phyloP scores from a whole-genome alignment of 495 filamentous ascomycete species.

The Hypoxylon rickii region DNA sequence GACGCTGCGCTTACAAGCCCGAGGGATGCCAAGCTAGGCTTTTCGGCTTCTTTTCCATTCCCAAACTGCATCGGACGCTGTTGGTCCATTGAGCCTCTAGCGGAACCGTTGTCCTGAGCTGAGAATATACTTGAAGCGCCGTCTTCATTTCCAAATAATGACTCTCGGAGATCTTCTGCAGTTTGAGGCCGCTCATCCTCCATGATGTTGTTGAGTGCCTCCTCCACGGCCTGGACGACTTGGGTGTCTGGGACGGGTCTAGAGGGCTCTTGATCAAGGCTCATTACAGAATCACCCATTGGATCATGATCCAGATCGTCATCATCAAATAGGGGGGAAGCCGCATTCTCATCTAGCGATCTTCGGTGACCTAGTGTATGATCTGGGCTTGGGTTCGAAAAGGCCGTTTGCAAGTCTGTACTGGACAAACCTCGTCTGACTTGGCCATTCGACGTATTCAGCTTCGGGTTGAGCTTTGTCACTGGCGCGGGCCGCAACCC shows the following conservation, averaged over 20 bases:
- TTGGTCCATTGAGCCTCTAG: constrained; percentile 63
- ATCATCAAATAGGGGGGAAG: constrained; percentile 57
- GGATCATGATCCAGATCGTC: constrained; percentile 57
- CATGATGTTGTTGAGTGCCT: constrained; percentile 92
- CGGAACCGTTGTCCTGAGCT: constrained; percentile 47
- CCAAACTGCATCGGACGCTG: constrained; percentile 32
- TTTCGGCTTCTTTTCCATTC: constrained; percentile 59
- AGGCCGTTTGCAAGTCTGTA: constrained; percentile 45
- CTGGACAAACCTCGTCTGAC: constrained; percentile 50
- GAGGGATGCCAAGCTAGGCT: constrained; percentile 86
- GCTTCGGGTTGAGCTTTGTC: constrained; percentile 43
- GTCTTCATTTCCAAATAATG: constrained; percentile 58
- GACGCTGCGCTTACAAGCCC: constrained; percentile 83
- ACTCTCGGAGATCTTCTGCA: constrained; percentile 64
- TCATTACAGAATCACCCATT: constrained; percentile 57
- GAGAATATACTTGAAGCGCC: constrained; percentile 55
- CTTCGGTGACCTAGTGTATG: constrained; percentile 41
- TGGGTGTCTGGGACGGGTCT: constrained; percentile 54
- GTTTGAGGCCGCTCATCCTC: constrained; percentile 66
- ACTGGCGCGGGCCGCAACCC: constrained; percentile 46
- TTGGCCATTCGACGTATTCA: constrained; percentile 32
- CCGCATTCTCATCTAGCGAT: constrained; percentile 53
- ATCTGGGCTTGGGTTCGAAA: constrained; percentile 42
- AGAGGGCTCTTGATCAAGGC: constrained; percentile 52
- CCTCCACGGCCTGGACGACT: constrained; percentile 91